These are phyloP conservation scores for Tricholoma flavovirens DNA, from an alignment of 768 basidiomycete species.

Conservation along the genomic window DNA sequence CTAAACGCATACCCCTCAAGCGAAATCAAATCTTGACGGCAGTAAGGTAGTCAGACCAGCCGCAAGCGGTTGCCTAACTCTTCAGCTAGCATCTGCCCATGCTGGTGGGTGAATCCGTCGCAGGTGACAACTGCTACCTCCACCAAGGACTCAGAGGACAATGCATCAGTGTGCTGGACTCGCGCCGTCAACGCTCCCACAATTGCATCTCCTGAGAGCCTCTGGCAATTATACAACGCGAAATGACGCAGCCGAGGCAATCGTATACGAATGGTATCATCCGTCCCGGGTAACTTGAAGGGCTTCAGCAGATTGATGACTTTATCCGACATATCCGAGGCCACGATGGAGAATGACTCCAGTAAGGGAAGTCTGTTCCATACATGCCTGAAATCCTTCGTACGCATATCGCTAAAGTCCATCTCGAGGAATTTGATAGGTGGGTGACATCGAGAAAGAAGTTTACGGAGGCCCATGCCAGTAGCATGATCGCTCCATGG, in stretches of 20 bases:
- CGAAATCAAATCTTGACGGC: no score
- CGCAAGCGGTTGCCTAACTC: slow-evolving; percentile 25
- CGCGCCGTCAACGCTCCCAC: slow-evolving; percentile 48
- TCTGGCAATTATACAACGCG: slow-evolving; percentile 56
- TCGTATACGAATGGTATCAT: slow-evolving; percentile 30
- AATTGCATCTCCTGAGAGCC: slow-evolving; percentile 53
- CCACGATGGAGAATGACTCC: slow-evolving; percentile 66
- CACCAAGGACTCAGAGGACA: slow-evolving; percentile 16
- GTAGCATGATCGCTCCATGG: slow-evolving; percentile 74
- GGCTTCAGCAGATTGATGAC: slow-evolving; percentile 60
- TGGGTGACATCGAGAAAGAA: slow-evolving; percentile 56
- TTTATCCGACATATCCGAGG: slow-evolving; percentile 75
- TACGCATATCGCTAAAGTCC: slow-evolving; percentile 81
- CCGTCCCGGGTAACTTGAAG: slow-evolving; percentile 10
- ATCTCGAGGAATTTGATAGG: slow-evolving; percentile 64
- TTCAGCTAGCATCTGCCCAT: slow-evolving; percentile 23
- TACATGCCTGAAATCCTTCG: slow-evolving; percentile 69
- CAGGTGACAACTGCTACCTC: slow-evolving; percentile 37
- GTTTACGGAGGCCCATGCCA: slow-evolving; percentile 70
- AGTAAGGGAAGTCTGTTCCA: slow-evolving; percentile 52
- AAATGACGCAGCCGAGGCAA: slow-evolving; percentile 51
- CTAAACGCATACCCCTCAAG: no score
- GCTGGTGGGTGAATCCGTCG: slow-evolving; percentile 25
- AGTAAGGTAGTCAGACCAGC: slow-evolving; percentile 3
- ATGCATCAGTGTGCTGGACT: slow-evolving; percentile 32